Conservation (phyloP, 768 basidiomycete species). For the Clitopilus passeckerianus region DNA sequence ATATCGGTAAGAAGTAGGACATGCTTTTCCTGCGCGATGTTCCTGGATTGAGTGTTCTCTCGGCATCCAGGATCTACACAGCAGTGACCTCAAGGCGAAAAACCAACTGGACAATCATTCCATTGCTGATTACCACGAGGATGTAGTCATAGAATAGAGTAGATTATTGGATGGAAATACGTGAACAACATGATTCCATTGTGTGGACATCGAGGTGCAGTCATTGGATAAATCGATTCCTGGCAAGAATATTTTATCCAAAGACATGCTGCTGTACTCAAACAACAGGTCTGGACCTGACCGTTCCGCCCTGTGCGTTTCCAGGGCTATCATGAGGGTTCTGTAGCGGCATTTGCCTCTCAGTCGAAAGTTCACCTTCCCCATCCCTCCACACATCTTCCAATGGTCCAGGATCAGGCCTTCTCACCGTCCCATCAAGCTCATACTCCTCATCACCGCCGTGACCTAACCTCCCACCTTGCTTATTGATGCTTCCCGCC, state of each 20-base stretch:
- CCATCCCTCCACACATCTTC: constrained; percentile 31
- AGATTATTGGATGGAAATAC: neutral
- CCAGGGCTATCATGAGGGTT: neutral
- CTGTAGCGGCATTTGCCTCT: neutral
- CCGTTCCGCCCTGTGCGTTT: neutral
- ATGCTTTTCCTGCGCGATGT: neutral
- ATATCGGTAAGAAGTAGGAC: neutral
- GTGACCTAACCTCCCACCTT: neutral
- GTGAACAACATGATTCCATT: neutral
- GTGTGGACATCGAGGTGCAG: neutral
- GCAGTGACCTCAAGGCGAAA: too few species aligned
- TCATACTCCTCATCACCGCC: constrained; percentile 14
- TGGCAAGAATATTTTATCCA: neutral
- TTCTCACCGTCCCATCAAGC: constrained; percentile 27
- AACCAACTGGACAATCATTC: too few species aligned
- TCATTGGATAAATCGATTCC: neutral
- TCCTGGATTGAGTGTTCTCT: neutral
- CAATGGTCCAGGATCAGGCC: constrained; percentile 22
- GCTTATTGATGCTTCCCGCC: neutral
- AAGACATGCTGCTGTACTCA: neutral
- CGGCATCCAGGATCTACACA: too few species aligned
- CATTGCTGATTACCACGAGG: neutral
- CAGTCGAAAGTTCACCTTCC: constrained; percentile 10
- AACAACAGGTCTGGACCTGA: neutral
- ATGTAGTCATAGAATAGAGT: neutral